Percentiles rank a stretch among this genome's conserved stretches.
These are phyloP conservation scores for Fusarium oligoseptatum DNA, from an alignment of 2,329 filamentous ascomycete species.

Conservation along the genomic window DNA sequence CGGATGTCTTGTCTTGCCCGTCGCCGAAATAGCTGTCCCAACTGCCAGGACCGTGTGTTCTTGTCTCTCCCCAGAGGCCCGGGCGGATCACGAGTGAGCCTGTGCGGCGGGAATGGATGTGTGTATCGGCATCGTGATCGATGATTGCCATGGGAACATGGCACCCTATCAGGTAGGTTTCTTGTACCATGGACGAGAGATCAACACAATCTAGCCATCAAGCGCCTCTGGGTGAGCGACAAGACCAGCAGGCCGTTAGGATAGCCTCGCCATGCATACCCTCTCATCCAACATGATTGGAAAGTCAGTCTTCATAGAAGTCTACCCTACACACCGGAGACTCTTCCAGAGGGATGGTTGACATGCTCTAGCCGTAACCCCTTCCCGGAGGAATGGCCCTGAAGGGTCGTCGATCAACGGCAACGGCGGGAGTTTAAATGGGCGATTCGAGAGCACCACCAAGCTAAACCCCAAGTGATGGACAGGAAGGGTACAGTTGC, in stretches of 20 bases:
- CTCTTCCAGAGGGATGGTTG: neutral
- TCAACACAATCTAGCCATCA: neutral
- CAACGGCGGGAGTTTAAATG: slow-evolving; percentile 35
- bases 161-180: neutral
- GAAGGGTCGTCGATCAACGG: slow-evolving; percentile 29
- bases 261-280: neutral
- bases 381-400: neutral
- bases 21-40: neutral
- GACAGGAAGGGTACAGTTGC: neutral
- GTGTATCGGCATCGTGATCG: slow-evolving; percentile 4
- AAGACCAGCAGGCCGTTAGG: neutral
- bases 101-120: slow-evolving; percentile 28
- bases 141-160: slow-evolving; percentile 27
- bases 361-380: neutral
- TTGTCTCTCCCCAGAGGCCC: slow-evolving; percentile 14
- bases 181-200: neutral
- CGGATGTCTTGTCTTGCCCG: neutral
- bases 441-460: slow-evolving; percentile 8
- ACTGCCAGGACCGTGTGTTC: slow-evolving; percentile 7
- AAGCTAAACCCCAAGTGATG: slow-evolving; percentile 6
- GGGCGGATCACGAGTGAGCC: slow-evolving; percentile 28
- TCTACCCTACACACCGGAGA: neutral
- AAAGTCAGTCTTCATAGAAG: neutral
- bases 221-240: neutral
- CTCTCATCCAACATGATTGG: neutral